Conservation (phyloP, 805 yeast genomes). For the Monosporozyma servazzii region DNA sequence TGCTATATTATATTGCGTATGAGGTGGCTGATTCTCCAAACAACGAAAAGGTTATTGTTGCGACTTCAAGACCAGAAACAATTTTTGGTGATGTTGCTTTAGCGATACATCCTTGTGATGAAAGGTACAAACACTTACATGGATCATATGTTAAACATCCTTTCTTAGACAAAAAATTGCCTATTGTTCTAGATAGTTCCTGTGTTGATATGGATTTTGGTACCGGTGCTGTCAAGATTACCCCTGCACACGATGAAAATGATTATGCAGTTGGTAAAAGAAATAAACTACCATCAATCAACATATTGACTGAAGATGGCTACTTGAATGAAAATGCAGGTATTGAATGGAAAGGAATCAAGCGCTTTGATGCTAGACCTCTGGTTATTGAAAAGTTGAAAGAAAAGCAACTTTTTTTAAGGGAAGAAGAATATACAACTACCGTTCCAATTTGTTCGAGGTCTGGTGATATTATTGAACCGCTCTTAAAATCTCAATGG, state of each 20-base stretch:
- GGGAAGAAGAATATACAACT: conserved; percentile 88
- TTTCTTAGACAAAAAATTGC: conserved; percentile 68
- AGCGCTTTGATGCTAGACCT: conserved; percentile 87
- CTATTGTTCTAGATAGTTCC: conserved; percentile 78
- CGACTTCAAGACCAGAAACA: conserved; percentile 98
- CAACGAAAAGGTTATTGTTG: conserved; percentile 79
- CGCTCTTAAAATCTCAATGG: conserved; percentile 96
- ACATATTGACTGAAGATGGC: conserved; percentile 89
- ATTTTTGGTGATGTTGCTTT: conserved; percentile 95
- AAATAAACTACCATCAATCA: conserved; percentile 73
- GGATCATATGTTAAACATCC: conserved; percentile 89
- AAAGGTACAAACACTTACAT: conserved; percentile 84
- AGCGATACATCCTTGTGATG: conserved; percentile 93
- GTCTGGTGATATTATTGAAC: conserved; percentile 95
- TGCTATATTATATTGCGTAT: conserved; percentile 84
- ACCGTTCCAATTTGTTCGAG: conserved; percentile 88
- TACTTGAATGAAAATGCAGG: conserved; percentile 83
- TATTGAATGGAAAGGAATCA: conserved; percentile 69
- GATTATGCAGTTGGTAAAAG: conserved; percentile 94
- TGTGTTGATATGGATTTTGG: conserved; percentile 99
- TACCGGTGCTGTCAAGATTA: conserved; percentile 98
- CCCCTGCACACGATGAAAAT: conserved; percentile 95
- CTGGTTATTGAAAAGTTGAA: conserved; percentile 70
- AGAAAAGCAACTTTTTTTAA: conserved; percentile 61
- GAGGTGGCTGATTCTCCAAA: conserved; percentile 55